Evolutionary conservation across 441 rosid genomes (phyloP), one percentile per base, ranked within the genome.

Genomic region (Croton setiger): DNA sequence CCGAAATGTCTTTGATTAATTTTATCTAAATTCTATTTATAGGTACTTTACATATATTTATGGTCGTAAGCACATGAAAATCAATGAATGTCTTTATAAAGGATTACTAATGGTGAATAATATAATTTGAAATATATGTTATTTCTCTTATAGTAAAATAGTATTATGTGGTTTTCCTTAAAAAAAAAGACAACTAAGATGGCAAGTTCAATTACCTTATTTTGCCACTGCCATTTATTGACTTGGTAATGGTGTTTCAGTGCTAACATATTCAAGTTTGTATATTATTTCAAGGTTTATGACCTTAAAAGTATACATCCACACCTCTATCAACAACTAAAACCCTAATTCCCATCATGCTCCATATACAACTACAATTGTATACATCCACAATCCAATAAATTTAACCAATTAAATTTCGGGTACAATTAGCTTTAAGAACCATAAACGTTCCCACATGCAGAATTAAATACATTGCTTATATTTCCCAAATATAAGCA

Each of bases 111-210:
- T n/a, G n/a, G n/a, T n/a, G n/a, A n/a, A n/a, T n/a, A n/a, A n/a
- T n/a, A n/a, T n/a, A n/a, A n/a, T n/a, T n/a, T n/a, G n/a, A n/a
- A n/a, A n/a, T n/a, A n/a, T n/a, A n/a, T n/a, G n/a, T n/a, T n/a
- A n/a, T n/a, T n/a, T n/a, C n/a, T n/a, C n/a, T n/a, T n/a, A n/a
- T n/a, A n/a, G n/a, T n/a, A n/a, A n/a, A n/a, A n/a, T n/a, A n/a
- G n/a, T n/a, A n/a, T n/a, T n/a, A n/a, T n/a, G n/a, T n/a, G n/a
- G 87, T 94, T 92, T 71, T 96, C 7, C 86, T 89, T 33, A 87
- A 82, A 44, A 77, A 84, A 84, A 88, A 84, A 78, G 83, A 83
- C 41, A 21, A 96, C 98, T 60, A 88, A 88, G 64, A 61, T 81
- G 96, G 98, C 91, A 84, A 72, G 37, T 52, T 44, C 57, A 20